These are phyloP conservation scores for Quercus phellos DNA, from an alignment of 331 rosid genomes.

Conservation along the genomic window DNA sequence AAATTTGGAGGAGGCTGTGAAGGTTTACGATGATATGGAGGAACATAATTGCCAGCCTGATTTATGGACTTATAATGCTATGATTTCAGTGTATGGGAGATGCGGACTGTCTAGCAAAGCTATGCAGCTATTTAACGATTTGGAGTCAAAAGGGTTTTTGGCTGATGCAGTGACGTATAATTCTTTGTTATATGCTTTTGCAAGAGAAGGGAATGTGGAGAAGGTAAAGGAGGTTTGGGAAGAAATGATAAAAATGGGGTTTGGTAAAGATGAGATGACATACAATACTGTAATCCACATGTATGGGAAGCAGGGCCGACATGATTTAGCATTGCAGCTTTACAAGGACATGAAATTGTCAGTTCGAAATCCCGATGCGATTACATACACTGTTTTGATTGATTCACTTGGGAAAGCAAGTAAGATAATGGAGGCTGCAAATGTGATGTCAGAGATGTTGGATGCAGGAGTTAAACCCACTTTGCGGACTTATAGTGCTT, in stretches of 20 bases:
- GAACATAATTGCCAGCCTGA: constrained; percentile 69
- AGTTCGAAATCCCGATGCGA: constrained; percentile 72
- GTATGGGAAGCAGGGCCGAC: constrained; percentile 82
- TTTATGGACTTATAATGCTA: constrained; percentile 94
- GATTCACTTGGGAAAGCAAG: constrained; percentile 92
- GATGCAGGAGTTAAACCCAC: constrained; percentile 83
- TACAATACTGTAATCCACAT: constrained; percentile 85
- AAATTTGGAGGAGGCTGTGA: constrained; percentile 72
- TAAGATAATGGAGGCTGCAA: constrained; percentile 65
- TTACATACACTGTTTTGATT: constrained; percentile 82
- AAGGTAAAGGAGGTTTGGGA: constrained; percentile 64
- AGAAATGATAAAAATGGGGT: constrained; percentile 77
- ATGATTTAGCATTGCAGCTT: constrained; percentile 65
- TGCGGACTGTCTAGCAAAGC: constrained; percentile 70
- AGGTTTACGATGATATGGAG: constrained; percentile 65
- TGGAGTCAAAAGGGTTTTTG: constrained; percentile 75
- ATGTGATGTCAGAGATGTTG: constrained; percentile 86
- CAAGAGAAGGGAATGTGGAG: constrained; percentile 64
- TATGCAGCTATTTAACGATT: constrained; percentile 60
- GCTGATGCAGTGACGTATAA: constrained; percentile 92
- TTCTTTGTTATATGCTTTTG: constrained; percentile 79
- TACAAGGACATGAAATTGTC: constrained; percentile 74
- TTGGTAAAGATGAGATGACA: constrained; percentile 94
- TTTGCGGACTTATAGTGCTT: constrained; percentile 79
- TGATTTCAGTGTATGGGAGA: constrained; percentile 92